phyloP scores from a whole-genome alignment of 805 yeast genomes.

The Nakazawaea molendinolei region DNA sequence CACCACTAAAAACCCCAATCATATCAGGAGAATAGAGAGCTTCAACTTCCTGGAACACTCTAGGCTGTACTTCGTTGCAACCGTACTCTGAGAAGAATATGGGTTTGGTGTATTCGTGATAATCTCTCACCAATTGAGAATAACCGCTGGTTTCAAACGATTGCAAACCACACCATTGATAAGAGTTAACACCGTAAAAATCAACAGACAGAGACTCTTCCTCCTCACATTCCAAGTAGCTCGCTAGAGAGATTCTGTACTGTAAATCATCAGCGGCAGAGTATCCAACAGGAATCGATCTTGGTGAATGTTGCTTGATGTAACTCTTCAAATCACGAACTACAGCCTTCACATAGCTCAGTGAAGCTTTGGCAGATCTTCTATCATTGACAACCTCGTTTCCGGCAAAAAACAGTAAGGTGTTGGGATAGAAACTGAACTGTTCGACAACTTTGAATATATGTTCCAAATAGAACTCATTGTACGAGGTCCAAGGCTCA shows the following conservation, averaged over 20 bases:
- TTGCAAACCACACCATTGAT: constrained; percentile 86
- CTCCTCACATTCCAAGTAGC: constrained; percentile 70
- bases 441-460: constrained; percentile 74
- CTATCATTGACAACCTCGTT: constrained; percentile 85
- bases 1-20: constrained; percentile 79
- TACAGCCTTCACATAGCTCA: constrained; percentile 71
- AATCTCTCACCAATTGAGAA: constrained; percentile 60
- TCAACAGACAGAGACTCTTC: constrained; percentile 48
- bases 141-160: constrained; percentile 78
- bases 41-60: constrained; percentile 70
- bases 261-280: constrained; percentile 92
- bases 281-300: constrained; percentile 85
- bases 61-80: constrained; percentile 76
- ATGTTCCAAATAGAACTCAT: constrained; percentile 60
- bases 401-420: constrained; percentile 88
- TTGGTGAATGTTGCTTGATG: constrained; percentile 47
- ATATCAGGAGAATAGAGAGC: constrained; percentile 65
- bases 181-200: constrained; percentile 75
- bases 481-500: constrained; percentile 91
- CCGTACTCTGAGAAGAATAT: constrained; percentile 88
- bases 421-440: constrained; percentile 79
- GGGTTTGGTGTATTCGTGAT: constrained; percentile 62
- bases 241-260: constrained; percentile 70
- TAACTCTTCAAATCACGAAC: constrained; percentile 77
- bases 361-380: constrained; percentile 61